These are phyloP conservation scores for Epithemia pelagica DNA, from an alignment of 108 stramenopile genomes.

Conservation along the genomic window DNA sequence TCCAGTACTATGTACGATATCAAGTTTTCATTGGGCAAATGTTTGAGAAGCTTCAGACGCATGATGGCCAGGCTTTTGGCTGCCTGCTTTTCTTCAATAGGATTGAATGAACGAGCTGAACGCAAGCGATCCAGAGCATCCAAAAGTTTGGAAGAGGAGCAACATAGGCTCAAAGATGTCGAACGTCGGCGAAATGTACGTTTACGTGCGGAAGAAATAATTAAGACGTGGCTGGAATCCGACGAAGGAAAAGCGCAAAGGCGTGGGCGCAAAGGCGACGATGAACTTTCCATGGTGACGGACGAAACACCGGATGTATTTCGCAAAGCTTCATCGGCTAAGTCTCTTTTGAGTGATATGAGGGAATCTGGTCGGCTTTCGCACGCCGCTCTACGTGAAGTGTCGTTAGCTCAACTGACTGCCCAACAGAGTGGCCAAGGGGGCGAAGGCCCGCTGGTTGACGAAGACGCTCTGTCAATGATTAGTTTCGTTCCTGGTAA, in stretches of 20 bases:
- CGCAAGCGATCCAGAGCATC: constrained; percentile 12
- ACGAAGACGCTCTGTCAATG: constrained; percentile 73
- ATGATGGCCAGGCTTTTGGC: background rate
- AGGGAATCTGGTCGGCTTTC: constrained; percentile 22
- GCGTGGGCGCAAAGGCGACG: constrained; percentile 1
- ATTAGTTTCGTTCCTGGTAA: constrained; percentile 50
- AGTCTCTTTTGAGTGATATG: constrained; percentile 31
- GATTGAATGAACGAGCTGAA: constrained; percentile 12
- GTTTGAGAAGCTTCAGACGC: constrained; percentile 6
- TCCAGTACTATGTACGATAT: background rate
- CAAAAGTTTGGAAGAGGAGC: constrained; percentile 5
- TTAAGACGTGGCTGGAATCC: constrained; percentile 45
- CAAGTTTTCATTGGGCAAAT: constrained; percentile 22
- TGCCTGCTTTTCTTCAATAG: background rate
- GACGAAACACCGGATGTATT: constrained; percentile 70
- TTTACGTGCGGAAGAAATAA: constrained; percentile 49
- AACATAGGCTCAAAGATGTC: background rate
- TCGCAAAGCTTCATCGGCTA: constrained; percentile 53
- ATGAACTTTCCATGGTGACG: constrained; percentile 34
- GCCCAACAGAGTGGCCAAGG: constrained; percentile 25
- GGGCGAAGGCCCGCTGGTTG: constrained; percentile 34
- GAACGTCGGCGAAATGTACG: constrained; percentile 51
- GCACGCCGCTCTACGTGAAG: constrained; percentile 24
- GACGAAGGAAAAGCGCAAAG: constrained; percentile 24
- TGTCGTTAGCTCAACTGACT: constrained; percentile 48